Base-by-base conservation (phyloP, 208 protist species). In the Leishmania mexicana region DNA sequence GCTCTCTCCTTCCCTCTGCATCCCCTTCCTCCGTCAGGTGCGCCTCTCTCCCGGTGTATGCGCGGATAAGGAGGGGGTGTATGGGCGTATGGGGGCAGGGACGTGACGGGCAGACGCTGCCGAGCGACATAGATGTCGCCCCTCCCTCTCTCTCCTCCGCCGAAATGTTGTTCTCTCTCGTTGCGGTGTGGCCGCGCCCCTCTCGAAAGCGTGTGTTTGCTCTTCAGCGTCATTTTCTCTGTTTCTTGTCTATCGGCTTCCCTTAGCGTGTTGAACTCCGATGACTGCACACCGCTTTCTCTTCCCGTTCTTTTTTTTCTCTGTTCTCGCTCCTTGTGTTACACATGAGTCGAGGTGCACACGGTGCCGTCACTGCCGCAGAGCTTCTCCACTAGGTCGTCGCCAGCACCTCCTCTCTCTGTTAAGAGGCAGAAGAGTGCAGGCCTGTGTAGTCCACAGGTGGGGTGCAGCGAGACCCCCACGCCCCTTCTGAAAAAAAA, bases 161-260 rank as follows among this genome's bases (percentile, higher is more conserved):
- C 68, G 3, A n/a, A 6, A 47, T 35, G 17, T 74, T 42, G 62
- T 24, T 47, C 13, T 70, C 60, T 1, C 8, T 75, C 21, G 17
- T 49, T 67, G 40, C 45, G 42, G 17, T 35, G 21, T 45, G 11
- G 4, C 28, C 2, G 68, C 45, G 68, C 28, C 38, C 24, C n/a
- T 47, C 65, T 74, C 28, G 45, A 53, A 31, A 13, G 45, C 10
- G 38, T 19, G 19, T 35, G 21, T 38, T 47, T 53, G 28, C 24
- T 21, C 21, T n/a, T 28, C 38, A 47, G 42, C 38, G 8, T 49
- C 40, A 24, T 71, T n/a, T 71, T 71, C 2, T 67, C 49, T 76
- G 24, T 71, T 67, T 58, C 80, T 72, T 82, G 64, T 38, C 75
- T 79, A 54, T 76, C 11, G 51, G 19, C 45, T 7, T 47, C 40